Evolutionary conservation across 1,284 basidiomycete species (phyloP).

Genomic region (Trichosporon coremiiforme): DNA sequence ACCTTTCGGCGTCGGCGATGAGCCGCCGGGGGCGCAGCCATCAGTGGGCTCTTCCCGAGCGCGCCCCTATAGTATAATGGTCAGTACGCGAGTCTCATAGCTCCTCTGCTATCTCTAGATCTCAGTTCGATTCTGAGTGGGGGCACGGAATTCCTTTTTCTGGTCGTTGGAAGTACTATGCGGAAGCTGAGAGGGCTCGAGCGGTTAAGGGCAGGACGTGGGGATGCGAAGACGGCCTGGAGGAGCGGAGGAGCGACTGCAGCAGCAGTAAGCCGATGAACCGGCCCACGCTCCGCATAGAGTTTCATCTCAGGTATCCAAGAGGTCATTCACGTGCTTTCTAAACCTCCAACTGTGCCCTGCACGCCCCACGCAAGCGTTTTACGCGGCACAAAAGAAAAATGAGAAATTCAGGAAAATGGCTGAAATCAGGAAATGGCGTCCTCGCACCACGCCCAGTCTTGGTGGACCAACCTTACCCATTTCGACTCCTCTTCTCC

Average conservation of each 20-base stretch:
- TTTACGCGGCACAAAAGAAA: neutral
- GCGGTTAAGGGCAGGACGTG: neutral
- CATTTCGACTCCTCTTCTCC: neutral
- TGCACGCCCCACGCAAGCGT: no score
- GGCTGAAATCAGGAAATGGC: neutral
- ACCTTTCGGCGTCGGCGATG: neutral
- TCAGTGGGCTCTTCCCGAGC: neutral
- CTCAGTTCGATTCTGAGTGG: constrained; percentile 13
- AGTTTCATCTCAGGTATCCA: no score
- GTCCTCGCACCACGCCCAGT: neutral
- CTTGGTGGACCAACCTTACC: no score
- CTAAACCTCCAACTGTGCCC: no score
- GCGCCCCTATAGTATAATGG: constrained; percentile 11
- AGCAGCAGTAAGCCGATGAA: no score
- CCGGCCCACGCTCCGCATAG: no score
- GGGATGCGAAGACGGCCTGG: no score
- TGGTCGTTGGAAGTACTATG: neutral
- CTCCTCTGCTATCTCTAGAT: constrained; percentile 6
- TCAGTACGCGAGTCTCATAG: constrained; percentile 11
- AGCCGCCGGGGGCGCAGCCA: neutral
- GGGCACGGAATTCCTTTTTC: constrained; percentile 3
- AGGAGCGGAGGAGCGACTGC: no score
- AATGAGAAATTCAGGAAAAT: neutral
- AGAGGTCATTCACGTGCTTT: neutral
- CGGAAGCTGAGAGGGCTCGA: neutral